These are phyloP conservation scores for Agrocybe chaxingu DNA, from an alignment of 768 basidiomycete genomes.

Conservation along the genomic window DNA sequence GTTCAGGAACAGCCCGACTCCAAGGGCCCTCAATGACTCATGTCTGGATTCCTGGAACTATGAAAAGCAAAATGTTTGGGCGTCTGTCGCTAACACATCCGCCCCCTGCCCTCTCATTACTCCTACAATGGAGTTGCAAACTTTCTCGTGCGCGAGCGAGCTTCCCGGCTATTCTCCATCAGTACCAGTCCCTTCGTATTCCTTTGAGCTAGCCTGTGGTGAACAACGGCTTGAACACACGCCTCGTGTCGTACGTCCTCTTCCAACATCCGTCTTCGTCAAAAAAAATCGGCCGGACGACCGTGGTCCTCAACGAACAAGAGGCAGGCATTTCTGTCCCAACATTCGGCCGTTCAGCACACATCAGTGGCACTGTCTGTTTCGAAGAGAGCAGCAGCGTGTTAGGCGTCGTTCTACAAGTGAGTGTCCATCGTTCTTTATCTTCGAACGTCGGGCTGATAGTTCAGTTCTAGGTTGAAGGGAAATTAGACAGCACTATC, in stretches of 20 bases:
- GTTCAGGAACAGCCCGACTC: conserved; percentile 5
- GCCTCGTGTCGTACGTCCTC: conserved; percentile 22
- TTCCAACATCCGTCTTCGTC: conserved; percentile 38
- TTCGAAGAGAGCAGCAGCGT: conserved; percentile 37
- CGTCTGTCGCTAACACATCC: background rate
- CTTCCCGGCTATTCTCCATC: conserved; percentile 57
- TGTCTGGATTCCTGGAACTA: conserved; percentile 1
- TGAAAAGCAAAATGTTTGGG: background rate
- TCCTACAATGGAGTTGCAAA: conserved; percentile 14
- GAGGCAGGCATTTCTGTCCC: conserved; percentile 36
- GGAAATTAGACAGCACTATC: conserved; percentile 35
- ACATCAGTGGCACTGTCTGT: conserved; percentile 40
- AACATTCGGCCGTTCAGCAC: conserved; percentile 38
- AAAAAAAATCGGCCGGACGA: conserved; percentile 34
- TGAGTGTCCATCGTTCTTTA: conserved; percentile 18
- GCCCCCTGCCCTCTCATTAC: background rate
- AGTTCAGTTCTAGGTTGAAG: conserved; percentile 32
- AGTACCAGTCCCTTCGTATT: conserved; percentile 54
- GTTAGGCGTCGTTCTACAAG: conserved; percentile 43
- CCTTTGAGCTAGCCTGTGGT: conserved; percentile 46
- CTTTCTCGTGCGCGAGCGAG: conserved; percentile 8
- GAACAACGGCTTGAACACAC: conserved; percentile 55
- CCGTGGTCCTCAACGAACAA: conserved; percentile 45
- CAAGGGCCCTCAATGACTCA: conserved; percentile 6
- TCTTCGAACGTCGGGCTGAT: conserved; percentile 2